Base-by-base conservation (phyloP, 805 yeast genomes). In the Kuraishia piskuri region DNA sequence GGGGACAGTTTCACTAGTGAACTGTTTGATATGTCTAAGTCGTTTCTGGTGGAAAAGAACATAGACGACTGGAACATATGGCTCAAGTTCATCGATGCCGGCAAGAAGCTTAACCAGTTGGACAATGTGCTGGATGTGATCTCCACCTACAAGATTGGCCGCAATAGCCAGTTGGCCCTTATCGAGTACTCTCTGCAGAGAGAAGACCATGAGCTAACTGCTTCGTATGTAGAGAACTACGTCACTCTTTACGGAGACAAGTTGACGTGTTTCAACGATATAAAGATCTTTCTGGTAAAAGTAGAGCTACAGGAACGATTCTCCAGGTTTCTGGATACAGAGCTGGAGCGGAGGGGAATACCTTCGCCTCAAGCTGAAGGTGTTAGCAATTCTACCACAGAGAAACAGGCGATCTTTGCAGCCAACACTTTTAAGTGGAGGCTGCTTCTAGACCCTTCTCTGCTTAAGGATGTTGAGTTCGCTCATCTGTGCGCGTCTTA, bases 41-140 rank as follows among this genome's bases (percentile, higher is more conserved):
- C 60, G 3, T 71, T 80, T 14, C 64, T 90, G 36, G 69, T 75
- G 19, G 70, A 68, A 3, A 68, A 76, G 22, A 65, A 73, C 9
- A 76, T 86, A 53, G 90, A 91, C 65, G 96, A 90, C 64, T 91
- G 81, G 73, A 78, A 80, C 54, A 80, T 90, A 44, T 89, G 95
- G 88, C 78, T 82, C 58, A 69, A 73, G 19, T 66, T 78, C 50
- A 74, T 80, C 21, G 68, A 72, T 48, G 69, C 90, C 2, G 74
- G 76, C 0, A 59, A 62, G 20, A 59, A 74, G 23, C 57, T 76
- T 22, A 67, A 61, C 12, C 59, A 66, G 52, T 50, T 68, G 2
- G 67, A 67, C 10, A 74, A 71, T 2, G 65, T 77, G 1, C 14
- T 57, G 1, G 47, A 58, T 1, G 57, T 70, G n/a, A 64, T 79